Evolutionary conservation across 2,329 filamentous ascomycete genomes (phyloP), one percentile per base, ranked within the genome.

Genomic region (Verticillium nubilum): DNA sequence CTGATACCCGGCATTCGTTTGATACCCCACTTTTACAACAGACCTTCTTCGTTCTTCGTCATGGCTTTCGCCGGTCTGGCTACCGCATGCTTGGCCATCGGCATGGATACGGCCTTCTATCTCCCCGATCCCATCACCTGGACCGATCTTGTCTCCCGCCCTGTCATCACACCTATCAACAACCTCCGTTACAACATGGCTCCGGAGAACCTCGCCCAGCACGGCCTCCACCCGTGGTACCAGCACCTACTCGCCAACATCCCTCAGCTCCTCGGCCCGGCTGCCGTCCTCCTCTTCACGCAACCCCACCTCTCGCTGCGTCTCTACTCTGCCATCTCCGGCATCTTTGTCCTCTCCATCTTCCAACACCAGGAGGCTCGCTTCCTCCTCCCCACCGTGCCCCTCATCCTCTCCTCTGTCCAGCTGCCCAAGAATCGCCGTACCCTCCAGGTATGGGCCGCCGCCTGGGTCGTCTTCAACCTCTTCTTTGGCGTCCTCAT

Each of bases 81-180:
- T 56, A 93, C 91, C 56, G 80, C 86, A 54, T 79, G 86, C 60
- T 73, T 94, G 64, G 94, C 92, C 47, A 84, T 97, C 66, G 84
- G 85, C 59, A 81, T 92, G 59, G 95, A 99, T 73, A 98, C 94
- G 3, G 83, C 86, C 53, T 97, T 96, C 72, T 97, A 97, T 71
- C 78, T 83, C 53, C 70, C 80, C 60, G 80, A 83, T 60, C 81
- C 86, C 58, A 81, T 91, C 60, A 83, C 83, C 37, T 87, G 90
- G 80, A 77, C 80, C 23, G 83, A 87, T 62, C 74, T 94, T 29
- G 76, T 89, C 65, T 74, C 75, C 28, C 78, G 82, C 58, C 90
- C 90, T 1, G 82, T 90, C 55, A 85, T 94, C 63, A 91, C 90
- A 5, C 90, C 90, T 10, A 77, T 91, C 59, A 93, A 94, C 71